A percentile compares a stretch with the other conserved stretches of the same genome.
These are phyloP conservation scores for Colletotrichum tropicale DNA, from an alignment of 2,329 filamentous ascomycete species.

Conservation along the genomic window DNA sequence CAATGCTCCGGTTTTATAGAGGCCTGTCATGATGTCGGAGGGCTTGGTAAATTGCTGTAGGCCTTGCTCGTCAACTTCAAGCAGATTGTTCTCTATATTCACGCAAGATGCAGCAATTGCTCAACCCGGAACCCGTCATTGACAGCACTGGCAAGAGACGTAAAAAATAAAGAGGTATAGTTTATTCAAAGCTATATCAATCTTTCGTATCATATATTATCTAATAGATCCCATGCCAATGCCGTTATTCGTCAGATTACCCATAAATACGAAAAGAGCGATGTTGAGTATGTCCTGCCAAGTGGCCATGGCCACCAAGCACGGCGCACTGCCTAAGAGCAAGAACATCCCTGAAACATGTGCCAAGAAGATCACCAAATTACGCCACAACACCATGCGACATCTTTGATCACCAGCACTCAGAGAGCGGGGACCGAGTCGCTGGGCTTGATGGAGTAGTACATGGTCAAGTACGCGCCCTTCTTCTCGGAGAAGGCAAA, in stretches of 20 bases:
- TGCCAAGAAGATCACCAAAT: neutral
- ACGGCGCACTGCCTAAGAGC: neutral
- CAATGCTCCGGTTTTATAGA: no score
- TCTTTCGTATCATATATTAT: neutral
- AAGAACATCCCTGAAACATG: neutral
- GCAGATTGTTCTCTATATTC: no score
- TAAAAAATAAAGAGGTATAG: neutral
- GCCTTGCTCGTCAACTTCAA: no score
- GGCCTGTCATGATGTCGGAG: no score
- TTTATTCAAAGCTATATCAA: neutral
- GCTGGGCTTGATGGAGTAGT: conserved; percentile 22
- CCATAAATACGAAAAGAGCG: neutral
- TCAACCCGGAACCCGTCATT: no score
- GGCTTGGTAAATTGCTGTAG: no score
- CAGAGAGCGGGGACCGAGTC: conserved; percentile 10
- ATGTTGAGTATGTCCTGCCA: neutral
- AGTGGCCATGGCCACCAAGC: neutral
- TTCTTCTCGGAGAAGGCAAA: conserved; percentile 23
- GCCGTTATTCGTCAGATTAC: neutral
- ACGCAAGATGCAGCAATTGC: neutral
- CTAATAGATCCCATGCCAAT: neutral
- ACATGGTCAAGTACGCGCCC: conserved; percentile 23
- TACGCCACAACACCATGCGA: neutral
- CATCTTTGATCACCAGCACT: neutral
- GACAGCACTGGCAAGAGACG: neutral